Evolutionary conservation across 192 early-diverging fungal species (phyloP), one percentile per base, ranked within the genome.

Genomic region (Coemansia sp.): DNA sequence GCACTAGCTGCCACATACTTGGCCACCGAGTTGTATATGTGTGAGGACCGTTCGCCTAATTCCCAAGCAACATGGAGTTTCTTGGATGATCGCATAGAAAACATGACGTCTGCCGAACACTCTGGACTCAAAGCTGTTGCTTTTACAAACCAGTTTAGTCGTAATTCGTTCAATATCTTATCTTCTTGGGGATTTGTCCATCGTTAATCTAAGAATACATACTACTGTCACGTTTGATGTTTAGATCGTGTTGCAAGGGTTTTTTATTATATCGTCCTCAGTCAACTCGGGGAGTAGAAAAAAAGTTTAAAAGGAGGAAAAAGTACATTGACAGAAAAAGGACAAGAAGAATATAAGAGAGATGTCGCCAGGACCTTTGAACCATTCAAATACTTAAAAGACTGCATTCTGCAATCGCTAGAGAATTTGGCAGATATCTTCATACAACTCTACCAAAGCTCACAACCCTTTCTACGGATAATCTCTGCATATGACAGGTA

Each of bases 1-100:
- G 79, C 86, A 12, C 82, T 98, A 32, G 92, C 93, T 3, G 89
- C 86, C 22, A 87, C 92, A 9, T 98, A 95, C 56, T 83, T 93
- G 9, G 86, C 93, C 0, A 88, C 95, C 0, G 94, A 98, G 73
- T 70, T 98, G 49, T 98, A 89, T 73, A 94, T 98, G 94, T 91
- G 90, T 18, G 90, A 92, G 68, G 95, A 98, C 64, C 73, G 76
- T 34, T 93, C 94, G 7, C 86, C 88, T 10, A 83, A 87, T 44
- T 87, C 81, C 69, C 69, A 66, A 14, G 89, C 86, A 24, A 96
- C 95, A 1, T 88, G 81, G 62, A 76, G 75, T 48, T 96, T 98
- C 60, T 77, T 98, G 53, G 87, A 95, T 52, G 71, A 87, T 30
- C 86, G 92, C 50, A 67, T 98, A n/a, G 71, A 84, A 52, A 88